These are phyloP conservation scores for Pseudoneurospora amorphoporcata DNA, from an alignment of 495 filamentous ascomycete species.

Conservation along the genomic window DNA sequence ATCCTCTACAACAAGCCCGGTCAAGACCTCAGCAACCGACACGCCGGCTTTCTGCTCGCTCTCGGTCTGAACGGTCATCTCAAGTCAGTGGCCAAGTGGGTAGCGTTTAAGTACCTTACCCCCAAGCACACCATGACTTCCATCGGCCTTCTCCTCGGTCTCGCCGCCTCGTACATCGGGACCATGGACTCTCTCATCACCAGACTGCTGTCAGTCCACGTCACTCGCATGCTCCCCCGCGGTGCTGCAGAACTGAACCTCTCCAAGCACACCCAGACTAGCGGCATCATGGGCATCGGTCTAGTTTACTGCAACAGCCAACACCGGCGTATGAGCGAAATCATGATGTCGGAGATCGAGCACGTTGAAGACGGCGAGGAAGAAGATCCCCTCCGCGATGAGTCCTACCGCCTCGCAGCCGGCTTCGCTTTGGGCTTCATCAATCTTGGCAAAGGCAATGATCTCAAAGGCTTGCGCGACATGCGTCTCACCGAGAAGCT, in stretches of 20 bases:
- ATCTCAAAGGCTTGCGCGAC: conserved; percentile 81
- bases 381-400: conserved; percentile 74
- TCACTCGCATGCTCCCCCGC: conserved; percentile 82
- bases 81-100: conserved; percentile 89
- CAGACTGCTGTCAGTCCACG: conserved; percentile 91
- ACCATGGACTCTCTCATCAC: conserved; percentile 96
- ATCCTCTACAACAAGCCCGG: conserved; percentile 93
- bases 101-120: conserved; percentile 95
- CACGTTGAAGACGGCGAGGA: conserved; percentile 59
- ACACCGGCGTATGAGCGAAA: conserved; percentile 95
- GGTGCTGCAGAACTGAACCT: conserved; percentile 91
- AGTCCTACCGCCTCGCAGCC: conserved; percentile 88
- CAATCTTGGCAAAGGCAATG: conserved; percentile 82
- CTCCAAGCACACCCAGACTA: conserved; percentile 87
- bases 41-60: conserved; percentile 86
- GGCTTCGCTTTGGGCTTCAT: conserved; percentile 92
- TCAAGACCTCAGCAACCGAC: conserved; percentile 78
- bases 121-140: conserved; percentile 99
- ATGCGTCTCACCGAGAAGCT: conserved; percentile 89
- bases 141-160: conserved; percentile 81
- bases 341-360: conserved; percentile 96
- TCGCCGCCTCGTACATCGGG: conserved; percentile 87
- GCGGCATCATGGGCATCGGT: conserved; percentile 95
- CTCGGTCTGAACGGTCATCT: conserved; percentile 94
- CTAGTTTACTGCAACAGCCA: conserved; percentile 91